Evolutionary conservation across 2,329 filamentous ascomycete genomes (phyloP).

Genomic region (Cercospora janseana): DNA sequence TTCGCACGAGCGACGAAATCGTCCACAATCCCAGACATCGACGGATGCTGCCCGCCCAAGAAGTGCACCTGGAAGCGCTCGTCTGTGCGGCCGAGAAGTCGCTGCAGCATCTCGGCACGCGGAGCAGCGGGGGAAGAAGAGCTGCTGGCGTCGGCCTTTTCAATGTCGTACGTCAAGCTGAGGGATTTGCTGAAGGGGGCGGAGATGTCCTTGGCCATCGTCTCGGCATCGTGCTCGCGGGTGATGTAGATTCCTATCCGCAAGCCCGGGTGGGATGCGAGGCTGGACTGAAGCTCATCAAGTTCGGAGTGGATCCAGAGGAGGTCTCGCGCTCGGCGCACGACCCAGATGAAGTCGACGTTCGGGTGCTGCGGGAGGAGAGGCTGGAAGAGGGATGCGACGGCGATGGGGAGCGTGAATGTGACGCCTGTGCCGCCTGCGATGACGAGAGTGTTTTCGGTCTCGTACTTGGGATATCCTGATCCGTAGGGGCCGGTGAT

Average conservation of each 20-base stretch:
- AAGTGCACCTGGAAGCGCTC: slow-evolving; percentile 28
- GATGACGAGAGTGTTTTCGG: slow-evolving; percentile 30
- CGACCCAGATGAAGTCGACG: slow-evolving; percentile 65
- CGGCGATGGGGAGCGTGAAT: slow-evolving; percentile 50
- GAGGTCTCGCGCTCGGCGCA: slow-evolving; percentile 55
- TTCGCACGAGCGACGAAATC: slow-evolving; percentile 29
- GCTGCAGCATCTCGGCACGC: slow-evolving; percentile 8
- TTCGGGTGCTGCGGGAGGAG: slow-evolving; percentile 9
- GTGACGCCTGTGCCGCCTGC: slow-evolving; percentile 61
- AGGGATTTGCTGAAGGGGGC: too few relatives aligned
- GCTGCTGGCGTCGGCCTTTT: too few relatives aligned
- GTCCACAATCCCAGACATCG: slow-evolving; percentile 24
- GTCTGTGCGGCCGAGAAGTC: slow-evolving; percentile 21
- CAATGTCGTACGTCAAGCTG: too few relatives aligned
- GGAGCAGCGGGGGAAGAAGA: background rate
- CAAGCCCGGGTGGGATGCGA: slow-evolving; percentile 42
- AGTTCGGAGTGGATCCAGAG: slow-evolving; percentile 61
- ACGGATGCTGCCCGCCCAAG: slow-evolving; percentile 30
- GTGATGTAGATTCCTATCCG: slow-evolving; percentile 56
- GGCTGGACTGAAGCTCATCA: slow-evolving; percentile 45
- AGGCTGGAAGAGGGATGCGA: slow-evolving; percentile 39
- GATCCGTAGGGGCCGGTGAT: slow-evolving; percentile 64
- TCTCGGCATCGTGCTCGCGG: too few relatives aligned
- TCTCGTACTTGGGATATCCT: slow-evolving; percentile 24
- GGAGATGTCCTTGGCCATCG: too few relatives aligned